Conservation (phyloP, 1,284 basidiomycete genomes). For the Naganishia liquefaciens region DNA sequence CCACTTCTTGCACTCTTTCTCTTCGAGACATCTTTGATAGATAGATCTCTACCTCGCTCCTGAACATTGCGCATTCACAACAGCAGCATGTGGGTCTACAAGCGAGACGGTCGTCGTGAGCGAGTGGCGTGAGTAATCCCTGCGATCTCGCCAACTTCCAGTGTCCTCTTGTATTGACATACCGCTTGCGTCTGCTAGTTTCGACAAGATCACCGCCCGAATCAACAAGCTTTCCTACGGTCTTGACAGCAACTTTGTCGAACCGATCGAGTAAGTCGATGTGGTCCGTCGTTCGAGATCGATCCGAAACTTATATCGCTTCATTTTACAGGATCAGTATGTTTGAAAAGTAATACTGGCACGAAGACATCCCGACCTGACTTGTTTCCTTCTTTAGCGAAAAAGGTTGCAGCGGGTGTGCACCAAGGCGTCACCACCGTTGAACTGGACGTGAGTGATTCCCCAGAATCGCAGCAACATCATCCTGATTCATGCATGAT, state of each 20-base stretch:
- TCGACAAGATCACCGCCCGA: conserved; percentile 74
- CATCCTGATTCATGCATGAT: neutral
- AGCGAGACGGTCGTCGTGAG: conserved; percentile 57
- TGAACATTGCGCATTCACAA: neutral
- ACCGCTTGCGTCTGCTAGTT: conserved; percentile 25
- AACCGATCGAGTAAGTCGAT: conserved; percentile 78
- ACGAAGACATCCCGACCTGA: neutral
- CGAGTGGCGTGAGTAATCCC: conserved; percentile 56
- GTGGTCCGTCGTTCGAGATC: neutral
- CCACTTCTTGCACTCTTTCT: neutral
- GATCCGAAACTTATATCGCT: conserved; percentile 1
- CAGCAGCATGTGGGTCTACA: conserved; percentile 59
- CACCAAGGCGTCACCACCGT: conserved; percentile 96
- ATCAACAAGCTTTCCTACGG: conserved; percentile 97
- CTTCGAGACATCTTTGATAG: neutral
- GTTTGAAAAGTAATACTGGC: neutral
- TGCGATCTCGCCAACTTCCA: neutral
- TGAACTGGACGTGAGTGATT: conserved; percentile 78
- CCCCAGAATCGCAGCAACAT: conserved; percentile 4
- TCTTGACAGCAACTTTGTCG: conserved; percentile 88
- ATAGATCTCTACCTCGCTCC: neutral
- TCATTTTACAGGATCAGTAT: conserved; percentile 3
- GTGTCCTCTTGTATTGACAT: no score
- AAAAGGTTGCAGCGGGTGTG: conserved; percentile 93
- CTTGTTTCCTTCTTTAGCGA: conserved; percentile 66